Evolutionary conservation across 2,329 filamentous ascomycete genomes (phyloP).

Genomic region (Arachnomyces sp.): DNA sequence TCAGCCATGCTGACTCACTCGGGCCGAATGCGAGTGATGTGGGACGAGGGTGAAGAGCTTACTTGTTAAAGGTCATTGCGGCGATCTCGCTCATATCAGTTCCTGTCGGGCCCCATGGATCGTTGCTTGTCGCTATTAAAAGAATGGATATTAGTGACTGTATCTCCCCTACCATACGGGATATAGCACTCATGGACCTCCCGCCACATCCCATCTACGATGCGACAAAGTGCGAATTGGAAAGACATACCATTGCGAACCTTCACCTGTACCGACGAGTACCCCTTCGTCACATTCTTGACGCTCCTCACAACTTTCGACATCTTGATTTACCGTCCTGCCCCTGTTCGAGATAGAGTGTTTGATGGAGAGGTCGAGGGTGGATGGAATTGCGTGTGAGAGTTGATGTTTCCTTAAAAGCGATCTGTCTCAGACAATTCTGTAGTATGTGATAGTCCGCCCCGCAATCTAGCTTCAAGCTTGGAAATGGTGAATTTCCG

Average conservation of each 20-base stretch:
- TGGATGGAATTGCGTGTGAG: too few relatives aligned
- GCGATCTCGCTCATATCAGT: conserved; percentile 99
- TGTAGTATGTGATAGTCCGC: too few relatives aligned
- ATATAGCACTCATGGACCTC: neutral
- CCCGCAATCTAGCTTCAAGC: too few relatives aligned
- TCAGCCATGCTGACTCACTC: neutral
- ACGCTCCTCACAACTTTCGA: conserved; percentile 95
- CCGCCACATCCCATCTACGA: neutral
- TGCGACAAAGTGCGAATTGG: neutral
- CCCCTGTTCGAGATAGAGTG: too few relatives aligned
- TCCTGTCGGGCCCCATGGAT: conserved; percentile 95
- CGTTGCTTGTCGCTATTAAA: conserved; percentile 85
- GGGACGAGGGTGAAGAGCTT: conserved; percentile 32
- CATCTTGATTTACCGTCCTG: conserved; percentile 49
- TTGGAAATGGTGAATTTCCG: too few relatives aligned
- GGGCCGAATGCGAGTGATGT: neutral
- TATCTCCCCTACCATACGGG: conserved; percentile 1
- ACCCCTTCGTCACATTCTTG: conserved; percentile 99
- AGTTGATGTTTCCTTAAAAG: too few relatives aligned
- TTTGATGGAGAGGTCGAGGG: too few relatives aligned
- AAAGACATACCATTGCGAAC: conserved; percentile 78
- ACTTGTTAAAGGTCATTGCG: conserved; percentile 97
- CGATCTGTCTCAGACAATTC: too few relatives aligned
- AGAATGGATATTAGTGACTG: conserved; percentile 16
- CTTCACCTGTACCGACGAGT: conserved; percentile 93